Conservation (phyloP, 139 green algal genomes). For the Zygnema circumcarinatum region DNA sequence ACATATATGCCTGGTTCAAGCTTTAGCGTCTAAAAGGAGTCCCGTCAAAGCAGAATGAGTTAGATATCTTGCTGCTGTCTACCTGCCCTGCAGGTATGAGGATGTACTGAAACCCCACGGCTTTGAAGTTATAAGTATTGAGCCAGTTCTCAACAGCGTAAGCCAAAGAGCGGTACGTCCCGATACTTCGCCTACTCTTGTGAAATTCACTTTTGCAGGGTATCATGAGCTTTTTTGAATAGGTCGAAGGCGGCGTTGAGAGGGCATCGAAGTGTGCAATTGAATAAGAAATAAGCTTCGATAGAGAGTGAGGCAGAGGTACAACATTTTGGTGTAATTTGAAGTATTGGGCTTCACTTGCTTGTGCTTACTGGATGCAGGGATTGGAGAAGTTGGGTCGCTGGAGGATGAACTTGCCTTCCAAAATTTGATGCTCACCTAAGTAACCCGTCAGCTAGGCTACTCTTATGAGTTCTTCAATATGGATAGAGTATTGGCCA, state of each 20-base stretch:
- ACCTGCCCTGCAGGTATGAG: conserved; percentile 1
- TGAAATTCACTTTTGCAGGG: conserved; percentile 5
- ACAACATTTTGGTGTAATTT: not conserved
- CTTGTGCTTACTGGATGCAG: not conserved
- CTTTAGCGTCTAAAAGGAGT: not conserved
- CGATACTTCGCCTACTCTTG: not conserved
- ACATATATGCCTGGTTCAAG: too few relatives aligned
- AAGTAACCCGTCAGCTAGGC: too few relatives aligned
- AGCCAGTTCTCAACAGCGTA: not conserved
- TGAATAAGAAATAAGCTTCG: too few relatives aligned
- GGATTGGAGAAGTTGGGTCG: not conserved
- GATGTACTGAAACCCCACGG: conserved; percentile 3
- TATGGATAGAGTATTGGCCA: too few relatives aligned
- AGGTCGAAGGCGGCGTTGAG: too few relatives aligned
- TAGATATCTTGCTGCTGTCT: not conserved
- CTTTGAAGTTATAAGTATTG: not conserved
- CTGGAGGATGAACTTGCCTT: too few relatives aligned
- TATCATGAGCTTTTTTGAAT: not conserved
- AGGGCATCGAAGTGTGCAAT: too few relatives aligned
- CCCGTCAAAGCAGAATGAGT: not conserved
- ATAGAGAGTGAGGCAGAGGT: too few relatives aligned
- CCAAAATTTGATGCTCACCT: too few relatives aligned
- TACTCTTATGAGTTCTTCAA: too few relatives aligned
- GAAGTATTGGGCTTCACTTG: not conserved
- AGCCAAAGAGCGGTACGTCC: not conserved